Base-by-base conservation (phyloP, 2,329 filamentous ascomycete genomes). In the Penicillium palitans region DNA sequence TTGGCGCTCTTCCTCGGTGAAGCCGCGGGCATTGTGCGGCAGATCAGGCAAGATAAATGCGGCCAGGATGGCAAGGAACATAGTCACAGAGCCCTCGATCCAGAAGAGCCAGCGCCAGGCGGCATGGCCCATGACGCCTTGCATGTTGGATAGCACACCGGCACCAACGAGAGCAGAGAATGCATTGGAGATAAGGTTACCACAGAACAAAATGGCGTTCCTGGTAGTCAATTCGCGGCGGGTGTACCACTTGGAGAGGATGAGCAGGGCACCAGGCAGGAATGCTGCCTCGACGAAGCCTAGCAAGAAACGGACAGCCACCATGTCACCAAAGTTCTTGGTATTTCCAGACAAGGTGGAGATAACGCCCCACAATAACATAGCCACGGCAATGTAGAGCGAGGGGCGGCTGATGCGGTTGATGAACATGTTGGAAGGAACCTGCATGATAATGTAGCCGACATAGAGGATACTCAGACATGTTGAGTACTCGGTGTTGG, bases 281-380 rank as follows among this genome's bases (percentile, higher is more conserved):
- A 76, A 77, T 0, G 74, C 74, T 12, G 72, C 75, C 60, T 77
- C 75, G 10, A 74, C 66, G 25, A 77, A 67, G 15, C 75, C 75
- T 5, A 76, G 67, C 37, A 77, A 61, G 66, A 76, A 76, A 12
- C 74, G 70, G 48, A 74, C 72, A 0, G 73, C 66, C 10, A 74
- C 68, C 59, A 78, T 76, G 4, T 75, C 70, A 9, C 61, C 56
- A 39, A 66, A 67, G 52, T 64, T 73, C 33, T 68, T 74, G 2
- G 78, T 74, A 1, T 74, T 73, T 7, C 83, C 85, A 0, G 81
- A 84, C 12, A 84, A 73, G 0, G 82, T 86, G 4, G 84, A 87
- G 54, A 88, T 79, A 13, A 86, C 67, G 47, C 86, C 85, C 85
- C 86, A 88, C 12, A 85, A 61, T 1, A 77, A 73, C 79, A 81